A percentile compares a stretch with the other conserved stretches of the same genome.
phyloP scores from a whole-genome alignment of 495 filamentous ascomycete species.

The Opeltia flavorubescens region DNA sequence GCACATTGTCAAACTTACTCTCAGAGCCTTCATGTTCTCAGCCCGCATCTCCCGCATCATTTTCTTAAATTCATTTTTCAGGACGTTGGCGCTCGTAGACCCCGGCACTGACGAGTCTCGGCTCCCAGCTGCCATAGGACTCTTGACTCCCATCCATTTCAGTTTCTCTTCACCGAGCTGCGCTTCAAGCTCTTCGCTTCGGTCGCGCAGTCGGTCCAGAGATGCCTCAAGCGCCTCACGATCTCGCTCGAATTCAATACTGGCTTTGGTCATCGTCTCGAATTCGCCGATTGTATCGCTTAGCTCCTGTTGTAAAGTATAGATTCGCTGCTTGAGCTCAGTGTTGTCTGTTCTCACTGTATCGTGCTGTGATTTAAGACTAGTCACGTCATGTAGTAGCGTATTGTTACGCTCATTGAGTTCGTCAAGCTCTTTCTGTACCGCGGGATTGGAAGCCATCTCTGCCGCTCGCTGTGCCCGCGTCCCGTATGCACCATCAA shows the following conservation, averaged over 20 bases:
- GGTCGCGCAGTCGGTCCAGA: constrained; percentile 55
- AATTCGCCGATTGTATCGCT: constrained; percentile 71
- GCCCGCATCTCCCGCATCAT: constrained; percentile 75
- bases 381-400: constrained; percentile 43
- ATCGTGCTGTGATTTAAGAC: constrained; percentile 31
- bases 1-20: constrained; percentile 33
- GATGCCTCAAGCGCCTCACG: constrained; percentile 59
- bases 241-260: constrained; percentile 79
- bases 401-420: constrained; percentile 46
- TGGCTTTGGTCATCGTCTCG: constrained; percentile 73
- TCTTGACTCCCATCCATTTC: constrained; percentile 50
- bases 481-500: constrained; percentile 78
- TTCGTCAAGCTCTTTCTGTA: constrained; percentile 50
- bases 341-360: constrained; percentile 21
- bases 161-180: constrained; percentile 61
- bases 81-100: constrained; percentile 54
- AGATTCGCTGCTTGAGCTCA: constrained; percentile 42
- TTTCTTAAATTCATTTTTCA: constrained; percentile 77
- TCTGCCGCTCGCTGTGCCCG: constrained; percentile 65
- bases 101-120: constrained; percentile 27
- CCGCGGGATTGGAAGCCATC: constrained; percentile 49
- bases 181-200: constrained; percentile 51
- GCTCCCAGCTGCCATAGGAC: constrained; percentile 30
- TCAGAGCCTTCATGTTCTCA: constrained; percentile 54
- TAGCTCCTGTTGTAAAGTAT: constrained; percentile 63